Evolutionary conservation across 768 basidiomycete species (phyloP).

Genomic region (Macrolepiota fuliginosa): DNA sequence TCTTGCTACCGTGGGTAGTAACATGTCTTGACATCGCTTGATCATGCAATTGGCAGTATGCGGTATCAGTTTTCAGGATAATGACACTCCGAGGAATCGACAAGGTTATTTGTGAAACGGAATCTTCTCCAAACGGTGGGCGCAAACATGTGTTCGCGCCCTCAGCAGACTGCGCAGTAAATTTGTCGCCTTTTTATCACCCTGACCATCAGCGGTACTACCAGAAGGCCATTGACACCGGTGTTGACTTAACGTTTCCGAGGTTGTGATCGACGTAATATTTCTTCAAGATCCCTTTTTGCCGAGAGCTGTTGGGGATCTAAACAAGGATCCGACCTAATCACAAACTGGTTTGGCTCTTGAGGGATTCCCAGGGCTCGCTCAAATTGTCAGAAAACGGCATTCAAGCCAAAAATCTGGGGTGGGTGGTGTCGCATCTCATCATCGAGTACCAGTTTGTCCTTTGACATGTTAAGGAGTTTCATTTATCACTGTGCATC

Average conservation of each 20-base stretch:
- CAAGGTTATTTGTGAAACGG: not conserved
- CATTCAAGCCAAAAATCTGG: not conserved
- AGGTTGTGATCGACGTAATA: slow-evolving; percentile 9
- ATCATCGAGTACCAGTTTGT: not conserved
- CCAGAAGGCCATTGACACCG: not conserved
- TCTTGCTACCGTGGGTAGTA: not conserved
- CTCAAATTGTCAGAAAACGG: not conserved
- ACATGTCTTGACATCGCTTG: not conserved
- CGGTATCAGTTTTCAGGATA: not conserved
- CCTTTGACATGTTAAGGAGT: not conserved
- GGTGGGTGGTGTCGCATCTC: not conserved
- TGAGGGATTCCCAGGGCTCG: not conserved
- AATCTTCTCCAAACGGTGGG: not conserved
- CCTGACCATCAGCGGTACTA: not conserved
- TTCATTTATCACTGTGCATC: slow-evolving; percentile 1
- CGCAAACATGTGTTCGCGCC: not conserved
- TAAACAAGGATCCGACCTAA: not conserved
- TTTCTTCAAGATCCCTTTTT: slow-evolving; percentile 3
- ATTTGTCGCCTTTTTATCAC: not conserved
- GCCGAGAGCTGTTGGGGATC: not conserved
- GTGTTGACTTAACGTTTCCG: not conserved
- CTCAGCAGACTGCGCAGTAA: not conserved
- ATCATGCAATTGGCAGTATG: not conserved
- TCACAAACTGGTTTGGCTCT: slow-evolving; percentile 5
- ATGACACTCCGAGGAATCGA: not conserved